phyloP scores from a whole-genome alignment of 176 grass and related monocot species.

The barley (Hordeum vulgare) region MorexV3_pseudomolecules_assembly NC_058519.1:101512337-101512836 shows the following conservation, averaged over 20 bases:
- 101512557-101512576: constrained; percentile 77
- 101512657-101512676: background rate
- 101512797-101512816: constrained; percentile 76
- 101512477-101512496: background rate
- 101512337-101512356: constrained; percentile 78
- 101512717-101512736: background rate
- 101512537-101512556: constrained; percentile 52
- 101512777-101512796: constrained; percentile 55
- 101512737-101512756: background rate
- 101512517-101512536: constrained; percentile 34
- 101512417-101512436: constrained; percentile 87
- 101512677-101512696: background rate
- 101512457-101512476: background rate
- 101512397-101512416: constrained; percentile 89
- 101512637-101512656: background rate
- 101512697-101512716: background rate
- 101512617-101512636: background rate
- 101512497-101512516: background rate
- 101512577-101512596: constrained; percentile 44
- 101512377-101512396: constrained; percentile 50
- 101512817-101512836: constrained; percentile 93
- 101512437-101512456: constrained; percentile 11
- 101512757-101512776: constrained; percentile 34
- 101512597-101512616: constrained; percentile 50
- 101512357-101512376: constrained; percentile 47